Evolutionary conservation across 257 asterid genomes (phyloP), one percentile per base, ranked within the genome.

Genomic region (Solanum raphanifolium): DNA sequence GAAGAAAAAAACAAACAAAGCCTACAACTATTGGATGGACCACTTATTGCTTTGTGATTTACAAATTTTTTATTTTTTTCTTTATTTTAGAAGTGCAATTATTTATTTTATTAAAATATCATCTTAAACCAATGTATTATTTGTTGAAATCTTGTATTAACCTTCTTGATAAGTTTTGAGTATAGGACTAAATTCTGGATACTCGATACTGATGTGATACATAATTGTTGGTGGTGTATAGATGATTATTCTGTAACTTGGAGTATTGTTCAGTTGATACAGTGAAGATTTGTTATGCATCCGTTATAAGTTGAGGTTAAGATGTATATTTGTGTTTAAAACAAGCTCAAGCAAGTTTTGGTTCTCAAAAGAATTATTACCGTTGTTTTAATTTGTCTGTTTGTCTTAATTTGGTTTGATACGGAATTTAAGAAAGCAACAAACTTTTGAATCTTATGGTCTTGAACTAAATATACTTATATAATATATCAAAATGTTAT

Each of bases 21-120:
- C 91, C 81, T 90, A 88, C 91, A 88, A 86, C 89, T 87, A 25
- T 71, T 90, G 86, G 48, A 25, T 87, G 94, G 94, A 89, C 94
- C 95, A 82, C 85, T 73, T 81, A 27, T 16, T 16, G 32, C 71
- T 78, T 78, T 38, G 35, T 78, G 15, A 71, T 31, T 76, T 78
- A 41, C 65, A 78, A 41, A 2, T 39, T 41, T 46, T 38, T 75
- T 13, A 74, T n/a, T 76, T 13, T 58, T 16, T n/a, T 13, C 18
- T 10, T 1, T n/a, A n/a, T 71, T 71, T 71, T 31, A 31, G 27
- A 58, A 58, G 68, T 21, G 11, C 68, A 58, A 58, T 58, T 21
- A 21, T 58, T 7, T 21, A 58, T 58, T 58, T 58, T 58, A 58
- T 27, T 58, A 58, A 58, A 58, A 58, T 58, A 55, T 20, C 66